phyloP scores from a whole-genome alignment of 129 eudicot genomes.

The Daucus carota region DNA sequence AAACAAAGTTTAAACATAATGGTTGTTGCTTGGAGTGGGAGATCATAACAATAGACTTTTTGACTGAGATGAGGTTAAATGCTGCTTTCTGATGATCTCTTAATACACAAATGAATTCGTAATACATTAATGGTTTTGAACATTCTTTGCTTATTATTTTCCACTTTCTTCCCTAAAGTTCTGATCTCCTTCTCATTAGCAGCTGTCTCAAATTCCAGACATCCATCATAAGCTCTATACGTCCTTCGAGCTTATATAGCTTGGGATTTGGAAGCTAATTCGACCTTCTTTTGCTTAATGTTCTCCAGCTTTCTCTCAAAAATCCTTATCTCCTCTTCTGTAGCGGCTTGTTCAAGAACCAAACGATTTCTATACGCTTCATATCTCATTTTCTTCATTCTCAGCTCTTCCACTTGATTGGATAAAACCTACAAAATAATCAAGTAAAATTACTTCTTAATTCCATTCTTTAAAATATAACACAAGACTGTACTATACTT shows the following conservation, averaged over 20 bases:
- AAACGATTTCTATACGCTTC: not conserved
- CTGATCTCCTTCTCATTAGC: not conserved
- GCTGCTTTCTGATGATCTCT: too few relatives aligned
- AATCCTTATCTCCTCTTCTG: not conserved
- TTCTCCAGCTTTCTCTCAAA: not conserved
- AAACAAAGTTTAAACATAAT: too few relatives aligned
- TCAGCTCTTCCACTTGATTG: not conserved
- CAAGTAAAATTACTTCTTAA: too few relatives aligned
- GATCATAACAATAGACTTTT: too few relatives aligned
- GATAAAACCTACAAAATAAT: not conserved
- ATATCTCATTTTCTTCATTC: constrained; percentile 7
- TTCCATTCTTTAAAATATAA: too few relatives aligned
- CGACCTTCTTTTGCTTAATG: not conserved
- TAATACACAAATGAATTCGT: too few relatives aligned
- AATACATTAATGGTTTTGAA: too few relatives aligned
- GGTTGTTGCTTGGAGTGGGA: too few relatives aligned
- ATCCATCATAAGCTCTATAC: not conserved
- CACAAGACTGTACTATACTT: too few relatives aligned
- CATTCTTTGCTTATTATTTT: not conserved
- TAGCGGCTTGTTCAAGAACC: not conserved
- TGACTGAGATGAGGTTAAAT: too few relatives aligned
- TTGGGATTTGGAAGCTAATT: not conserved
- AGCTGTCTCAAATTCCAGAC: not conserved
- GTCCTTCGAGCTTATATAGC: not conserved
- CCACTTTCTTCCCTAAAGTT: not conserved